A percentile compares a stretch with the other conserved stretches of the same genome.
Evolutionary conservation across 2,329 filamentous ascomycete genomes (phyloP).

Genomic region (Exophiala sp.): DNA sequence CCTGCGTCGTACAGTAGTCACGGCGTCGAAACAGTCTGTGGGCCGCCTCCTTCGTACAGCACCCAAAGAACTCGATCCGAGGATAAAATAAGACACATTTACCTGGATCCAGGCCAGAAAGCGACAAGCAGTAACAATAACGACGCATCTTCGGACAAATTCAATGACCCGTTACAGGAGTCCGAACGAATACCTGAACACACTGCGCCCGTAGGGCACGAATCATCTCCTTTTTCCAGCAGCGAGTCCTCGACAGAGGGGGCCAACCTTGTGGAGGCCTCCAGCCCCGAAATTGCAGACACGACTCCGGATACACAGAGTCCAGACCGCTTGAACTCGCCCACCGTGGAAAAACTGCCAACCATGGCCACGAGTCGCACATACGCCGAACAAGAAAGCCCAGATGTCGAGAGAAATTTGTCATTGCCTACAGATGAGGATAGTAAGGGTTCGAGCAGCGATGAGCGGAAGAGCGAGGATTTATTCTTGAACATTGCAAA

Average conservation of each 20-base stretch:
- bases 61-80: slow-evolving; percentile 42
- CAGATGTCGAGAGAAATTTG: slow-evolving; percentile 25
- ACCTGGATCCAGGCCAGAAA: slow-evolving; percentile 14
- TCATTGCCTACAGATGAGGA: slow-evolving; percentile 22
- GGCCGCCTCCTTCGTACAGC: slow-evolving; percentile 50
- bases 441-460: slow-evolving; percentile 34
- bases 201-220: slow-evolving; percentile 7
- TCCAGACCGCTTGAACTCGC: slow-evolving; percentile 12
- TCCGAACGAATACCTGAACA: slow-evolving; percentile 1
- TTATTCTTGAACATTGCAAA: slow-evolving; percentile 47
- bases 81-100: slow-evolving; percentile 29
- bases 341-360: slow-evolving; percentile 16
- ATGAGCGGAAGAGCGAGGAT: slow-evolving; percentile 44
- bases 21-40: slow-evolving; percentile 50
- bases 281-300: slow-evolving; percentile 20
- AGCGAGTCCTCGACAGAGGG: slow-evolving; percentile 14
- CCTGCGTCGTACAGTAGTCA: slow-evolving; percentile 48
- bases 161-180: slow-evolving; percentile 10
- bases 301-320: slow-evolving; percentile 7
- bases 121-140: slow-evolving; percentile 5
- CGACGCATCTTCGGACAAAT: slow-evolving; percentile 8
- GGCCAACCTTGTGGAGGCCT: slow-evolving; percentile 8
- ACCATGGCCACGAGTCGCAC: slow-evolving; percentile 30
- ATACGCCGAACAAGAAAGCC: slow-evolving; percentile 30
- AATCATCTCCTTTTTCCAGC: slow-evolving; percentile 4